Conservation (phyloP, 495 filamentous ascomycete genomes). For the Jackrogersella multiformis region DNA sequence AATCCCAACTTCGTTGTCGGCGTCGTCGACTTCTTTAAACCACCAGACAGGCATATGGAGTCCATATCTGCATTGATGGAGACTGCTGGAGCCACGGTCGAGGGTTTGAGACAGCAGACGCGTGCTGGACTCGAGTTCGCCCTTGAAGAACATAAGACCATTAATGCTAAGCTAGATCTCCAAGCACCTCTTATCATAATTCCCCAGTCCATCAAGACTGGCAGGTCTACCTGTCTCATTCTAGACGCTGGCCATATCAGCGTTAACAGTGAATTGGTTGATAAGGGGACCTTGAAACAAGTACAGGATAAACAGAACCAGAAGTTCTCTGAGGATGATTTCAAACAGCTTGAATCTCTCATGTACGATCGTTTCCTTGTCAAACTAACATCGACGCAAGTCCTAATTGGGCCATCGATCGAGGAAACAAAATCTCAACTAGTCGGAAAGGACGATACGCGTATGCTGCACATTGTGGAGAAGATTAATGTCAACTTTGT, state of each 20-base stretch:
- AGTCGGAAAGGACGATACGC: slow-evolving; percentile 69
- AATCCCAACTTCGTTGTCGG: slow-evolving; percentile 92
- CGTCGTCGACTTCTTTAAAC: slow-evolving; percentile 92
- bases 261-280: slow-evolving; percentile 90
- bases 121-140: slow-evolving; percentile 95
- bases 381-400: slow-evolving; percentile 91
- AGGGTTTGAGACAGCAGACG: slow-evolving; percentile 93
- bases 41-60: slow-evolving; percentile 97
- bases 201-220: slow-evolving; percentile 85
- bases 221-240: slow-evolving; percentile 85
- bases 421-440: slow-evolving; percentile 90
- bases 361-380: slow-evolving; percentile 97
- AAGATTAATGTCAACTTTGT: slow-evolving; percentile 96
- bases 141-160: slow-evolving; percentile 94
- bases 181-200: slow-evolving; percentile 96
- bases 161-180: slow-evolving; percentile 94
- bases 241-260: slow-evolving; percentile 95
- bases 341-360: slow-evolving; percentile 82
- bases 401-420: slow-evolving; percentile 94
- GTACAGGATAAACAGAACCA: slow-evolving; percentile 91
- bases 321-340: slow-evolving; percentile 87
- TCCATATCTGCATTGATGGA: slow-evolving; percentile 95
- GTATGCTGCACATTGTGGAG: slow-evolving; percentile 90
- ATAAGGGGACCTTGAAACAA: slow-evolving; percentile 85
- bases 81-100: slow-evolving; percentile 91